A percentile compares a stretch with the other conserved stretches of the same genome.
These are phyloP conservation scores for Thermochaetoides dissita DNA, from an alignment of 2,329 filamentous ascomycete species.

Conservation along the genomic window DNA sequence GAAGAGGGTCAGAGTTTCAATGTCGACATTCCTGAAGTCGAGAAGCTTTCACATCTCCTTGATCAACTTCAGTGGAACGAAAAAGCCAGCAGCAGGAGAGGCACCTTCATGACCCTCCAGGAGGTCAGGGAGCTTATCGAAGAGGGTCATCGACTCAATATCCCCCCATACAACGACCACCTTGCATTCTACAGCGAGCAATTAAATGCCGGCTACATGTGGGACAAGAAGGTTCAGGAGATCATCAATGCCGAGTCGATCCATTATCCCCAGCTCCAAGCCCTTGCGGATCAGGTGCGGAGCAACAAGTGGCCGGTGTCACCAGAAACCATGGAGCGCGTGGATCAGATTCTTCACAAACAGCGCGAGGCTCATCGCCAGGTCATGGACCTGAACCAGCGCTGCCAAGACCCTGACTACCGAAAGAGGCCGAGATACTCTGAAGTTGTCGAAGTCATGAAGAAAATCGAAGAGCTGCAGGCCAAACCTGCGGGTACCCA, in stretches of 20 bases:
- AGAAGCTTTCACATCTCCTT: slow-evolving; percentile 58
- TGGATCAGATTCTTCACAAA: slow-evolving; percentile 89
- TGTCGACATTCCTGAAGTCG: slow-evolving; percentile 33
- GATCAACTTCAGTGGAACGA: slow-evolving; percentile 84
- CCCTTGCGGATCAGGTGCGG: slow-evolving; percentile 69
- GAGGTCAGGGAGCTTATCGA: slow-evolving; percentile 70
- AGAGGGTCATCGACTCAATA: slow-evolving; percentile 61
- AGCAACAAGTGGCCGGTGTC: slow-evolving; percentile 63
- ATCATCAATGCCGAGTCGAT: slow-evolving; percentile 83
- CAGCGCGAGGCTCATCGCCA: slow-evolving; percentile 87
- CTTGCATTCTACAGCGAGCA: slow-evolving; percentile 65
- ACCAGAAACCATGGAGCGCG: slow-evolving; percentile 60
- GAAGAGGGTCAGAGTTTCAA: slow-evolving; percentile 60
- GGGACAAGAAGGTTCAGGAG: slow-evolving; percentile 88
- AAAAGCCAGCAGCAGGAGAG: slow-evolving; percentile 52
- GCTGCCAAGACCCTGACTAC: slow-evolving; percentile 61
- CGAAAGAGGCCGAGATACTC: slow-evolving; percentile 70
- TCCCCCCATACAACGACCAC: slow-evolving; percentile 68
- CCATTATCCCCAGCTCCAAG: slow-evolving; percentile 89
- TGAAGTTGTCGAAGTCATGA: slow-evolving; percentile 83
- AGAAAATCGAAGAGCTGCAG: slow-evolving; percentile 74
- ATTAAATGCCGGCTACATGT: slow-evolving; percentile 61
- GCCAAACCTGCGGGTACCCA: slow-evolving; percentile 84
- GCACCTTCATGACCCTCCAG: slow-evolving; percentile 53
- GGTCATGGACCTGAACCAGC: slow-evolving; percentile 68